A percentile compares a stretch with the other conserved stretches of the same genome.
Conservation (phyloP, 1,284 basidiomycete species). For the Termitomyces sp. region DNA sequence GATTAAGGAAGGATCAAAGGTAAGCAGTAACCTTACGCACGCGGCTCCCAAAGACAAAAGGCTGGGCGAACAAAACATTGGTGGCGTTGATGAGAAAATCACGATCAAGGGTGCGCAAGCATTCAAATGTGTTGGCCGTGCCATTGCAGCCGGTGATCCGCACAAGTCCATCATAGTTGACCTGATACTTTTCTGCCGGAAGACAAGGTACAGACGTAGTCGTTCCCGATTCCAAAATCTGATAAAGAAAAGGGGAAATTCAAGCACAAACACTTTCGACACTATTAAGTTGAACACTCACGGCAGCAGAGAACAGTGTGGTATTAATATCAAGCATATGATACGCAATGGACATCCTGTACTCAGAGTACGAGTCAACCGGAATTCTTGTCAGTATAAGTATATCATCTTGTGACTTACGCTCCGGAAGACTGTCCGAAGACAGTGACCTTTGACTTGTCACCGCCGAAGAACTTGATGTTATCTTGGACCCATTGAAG, state of each 20-base stretch:
- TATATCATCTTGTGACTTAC: slow-evolving; percentile 8
- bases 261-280: too few species aligned
- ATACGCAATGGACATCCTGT: slow-evolving; percentile 19
- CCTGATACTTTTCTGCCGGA: slow-evolving; percentile 14
- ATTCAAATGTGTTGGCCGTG: slow-evolving; percentile 17
- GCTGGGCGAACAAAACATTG: slow-evolving; percentile 14
- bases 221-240: slow-evolving; percentile 21
- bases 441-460: slow-evolving; percentile 23
- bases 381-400: too few species aligned
- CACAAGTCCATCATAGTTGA: slow-evolving; percentile 19
- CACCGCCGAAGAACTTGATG: slow-evolving; percentile 36
- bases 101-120: slow-evolving; percentile 17
- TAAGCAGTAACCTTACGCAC: slow-evolving; percentile 4
- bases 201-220: slow-evolving; percentile 20
- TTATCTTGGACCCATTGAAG: slow-evolving; percentile 35
- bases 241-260: background rate
- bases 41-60: slow-evolving; percentile 14
- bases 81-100: slow-evolving; percentile 17
- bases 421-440: slow-evolving; percentile 20
- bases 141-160: slow-evolving; percentile 14
- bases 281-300: slow-evolving; percentile 9
- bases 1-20: background rate
- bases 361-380: background rate
- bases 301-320: slow-evolving; percentile 15
- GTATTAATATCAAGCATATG: slow-evolving; percentile 16